phyloP scores from a whole-genome alignment of 2,329 filamentous ascomycete species.

The Lasiodiplodia citricola region DNA sequence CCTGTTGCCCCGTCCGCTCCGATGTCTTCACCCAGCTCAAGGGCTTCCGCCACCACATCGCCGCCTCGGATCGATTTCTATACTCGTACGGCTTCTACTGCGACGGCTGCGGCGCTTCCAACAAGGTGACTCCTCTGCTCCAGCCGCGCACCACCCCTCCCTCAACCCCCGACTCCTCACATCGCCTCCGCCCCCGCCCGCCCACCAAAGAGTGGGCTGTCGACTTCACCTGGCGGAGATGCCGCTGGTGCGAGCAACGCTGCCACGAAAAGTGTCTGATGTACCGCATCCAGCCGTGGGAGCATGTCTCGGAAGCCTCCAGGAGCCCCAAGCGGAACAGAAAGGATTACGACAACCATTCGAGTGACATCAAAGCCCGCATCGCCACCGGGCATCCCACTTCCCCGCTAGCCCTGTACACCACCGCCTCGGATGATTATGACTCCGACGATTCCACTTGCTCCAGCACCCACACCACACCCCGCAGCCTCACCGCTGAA shows the following conservation, averaged over 20 bases:
- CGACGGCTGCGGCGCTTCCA: constrained; percentile 5
- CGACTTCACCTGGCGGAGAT: not conserved
- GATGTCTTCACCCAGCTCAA: not conserved
- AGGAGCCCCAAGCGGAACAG: not conserved
- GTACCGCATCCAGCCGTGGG: constrained; percentile 8
- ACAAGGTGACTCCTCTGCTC: not conserved
- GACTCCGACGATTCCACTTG: not conserved
- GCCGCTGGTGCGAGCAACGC: constrained; percentile 2
- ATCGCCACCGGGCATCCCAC: not conserved
- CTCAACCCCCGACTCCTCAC: not conserved
- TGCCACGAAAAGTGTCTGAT: not conserved
- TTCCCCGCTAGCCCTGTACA: not conserved
- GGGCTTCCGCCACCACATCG: not conserved
- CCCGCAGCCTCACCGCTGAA: not conserved
- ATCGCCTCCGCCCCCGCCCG: not conserved
- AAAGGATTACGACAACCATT: constrained; percentile 9
- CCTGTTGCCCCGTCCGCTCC: not conserved
- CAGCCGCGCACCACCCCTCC: not conserved
- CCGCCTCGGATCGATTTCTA: not conserved
- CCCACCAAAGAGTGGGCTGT: not conserved
- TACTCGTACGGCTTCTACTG: constrained; percentile 16
- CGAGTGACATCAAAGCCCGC: not conserved
- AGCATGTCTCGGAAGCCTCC: not conserved
- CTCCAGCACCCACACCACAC: not conserved
- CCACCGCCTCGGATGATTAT: not conserved